Evolutionary conservation across 2,329 filamentous ascomycete genomes (phyloP).

Genomic region (Epichloe hybrida): DNA sequence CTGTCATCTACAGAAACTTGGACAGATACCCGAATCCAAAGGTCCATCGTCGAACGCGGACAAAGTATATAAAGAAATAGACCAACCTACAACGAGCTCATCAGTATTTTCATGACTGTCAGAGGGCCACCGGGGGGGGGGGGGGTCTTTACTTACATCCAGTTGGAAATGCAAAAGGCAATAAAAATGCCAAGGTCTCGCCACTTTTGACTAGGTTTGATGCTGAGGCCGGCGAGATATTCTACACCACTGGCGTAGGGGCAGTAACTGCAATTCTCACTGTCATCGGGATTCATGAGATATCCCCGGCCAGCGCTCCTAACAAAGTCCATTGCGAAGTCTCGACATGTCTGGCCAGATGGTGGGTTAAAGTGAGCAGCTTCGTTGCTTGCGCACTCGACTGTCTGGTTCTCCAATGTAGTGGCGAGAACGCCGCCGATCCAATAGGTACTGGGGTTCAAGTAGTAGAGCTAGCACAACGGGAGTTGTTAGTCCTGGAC

Average conservation of each 20-base stretch:
- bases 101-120: neutral
- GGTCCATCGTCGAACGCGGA: conserved; percentile 54
- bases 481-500: no score
- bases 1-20: conserved; percentile 3
- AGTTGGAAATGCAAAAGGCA: conserved; percentile 57
- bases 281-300: conserved; percentile 47
- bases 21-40: conserved; percentile 54
- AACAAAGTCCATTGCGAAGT: conserved; percentile 51
- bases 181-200: conserved; percentile 57
- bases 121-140: neutral
- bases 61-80: conserved; percentile 66
- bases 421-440: conserved; percentile 6
- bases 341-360: conserved; percentile 45
- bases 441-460: conserved; percentile 6
- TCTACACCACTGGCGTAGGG: conserved; percentile 43
- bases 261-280: conserved; percentile 53
- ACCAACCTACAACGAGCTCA: conserved; percentile 30
- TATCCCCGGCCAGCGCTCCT: conserved; percentile 37
- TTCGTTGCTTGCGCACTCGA: conserved; percentile 28
- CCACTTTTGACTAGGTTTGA: conserved; percentile 49
- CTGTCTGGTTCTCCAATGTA: conserved; percentile 9
- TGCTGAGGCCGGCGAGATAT: conserved; percentile 46
- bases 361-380: conserved; percentile 43
- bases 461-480: conserved; percentile 2
- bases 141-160: conserved; percentile 23